A percentile compares a stretch with the other conserved stretches of the same genome.
phyloP scores from a whole-genome alignment of 495 filamentous ascomycete species.

The Penicillium alfredii region DNA sequence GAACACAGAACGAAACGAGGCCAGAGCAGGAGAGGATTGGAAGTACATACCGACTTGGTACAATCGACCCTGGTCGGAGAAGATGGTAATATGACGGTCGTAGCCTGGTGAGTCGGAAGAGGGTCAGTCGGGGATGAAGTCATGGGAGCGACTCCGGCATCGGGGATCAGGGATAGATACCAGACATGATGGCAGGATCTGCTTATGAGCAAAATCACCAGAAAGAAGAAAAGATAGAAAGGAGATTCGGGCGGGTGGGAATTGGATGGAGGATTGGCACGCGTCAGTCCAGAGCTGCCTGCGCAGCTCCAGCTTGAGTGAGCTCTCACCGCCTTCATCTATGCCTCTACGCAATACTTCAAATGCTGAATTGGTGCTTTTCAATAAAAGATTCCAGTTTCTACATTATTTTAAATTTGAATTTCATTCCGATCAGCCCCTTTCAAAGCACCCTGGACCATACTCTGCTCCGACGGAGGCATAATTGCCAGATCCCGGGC shows the following conservation, averaged over 20 bases:
- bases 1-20: not conserved
- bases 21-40: not conserved
- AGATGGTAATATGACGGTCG: constrained; percentile 99
- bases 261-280: constrained; percentile 20
- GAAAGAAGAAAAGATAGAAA: constrained; percentile 11
- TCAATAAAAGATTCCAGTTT: no score
- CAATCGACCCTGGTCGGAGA: constrained; percentile 94
- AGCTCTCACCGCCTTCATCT: constrained; percentile 22
- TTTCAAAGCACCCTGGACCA: no score
- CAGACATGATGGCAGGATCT: constrained; percentile 37
- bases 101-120: constrained; percentile 54
- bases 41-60: constrained; percentile 94
- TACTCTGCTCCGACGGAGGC: no score
- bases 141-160: constrained; percentile 21
- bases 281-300: constrained; percentile 37
- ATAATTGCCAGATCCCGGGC: no score
- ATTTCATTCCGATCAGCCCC: no score
- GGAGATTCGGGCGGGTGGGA: constrained; percentile 9
- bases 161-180: constrained; percentile 20
- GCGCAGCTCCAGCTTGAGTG: constrained; percentile 37
- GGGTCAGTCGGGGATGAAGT: constrained; percentile 36
- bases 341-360: not conserved
- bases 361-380: no score
- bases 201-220: constrained; percentile 4
- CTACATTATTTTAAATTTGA: no score